Evolutionary conservation across 352 stramenopile species (phyloP), one percentile per base, ranked within the genome.

Genomic region (Halophytophthora polymorphica): DNA sequence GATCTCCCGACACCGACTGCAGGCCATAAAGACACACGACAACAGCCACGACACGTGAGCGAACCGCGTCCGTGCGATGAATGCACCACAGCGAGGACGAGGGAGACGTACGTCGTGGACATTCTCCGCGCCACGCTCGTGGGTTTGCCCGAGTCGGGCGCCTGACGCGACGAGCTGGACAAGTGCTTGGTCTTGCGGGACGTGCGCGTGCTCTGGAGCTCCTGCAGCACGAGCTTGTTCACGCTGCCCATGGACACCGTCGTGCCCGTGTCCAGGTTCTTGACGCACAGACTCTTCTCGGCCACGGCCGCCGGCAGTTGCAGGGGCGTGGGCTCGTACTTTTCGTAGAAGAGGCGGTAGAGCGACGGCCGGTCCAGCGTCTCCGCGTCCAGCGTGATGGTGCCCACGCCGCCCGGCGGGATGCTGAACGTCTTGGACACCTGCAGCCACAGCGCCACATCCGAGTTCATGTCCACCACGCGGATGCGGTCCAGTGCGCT

Each of bases 261-360:
- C 14, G 68, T 86, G 19, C 84, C 82, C 2, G 69, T 91, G 63
- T 95, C 81, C 28, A 95, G 48, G 45, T 95, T 92, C 51, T 81
- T 90, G 48, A 93, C 82, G 33, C 77, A 86, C 29, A 95, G 73
- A 14, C 61, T 73, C 34, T 78, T 81, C 63, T 91, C 81, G 17
- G 69, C 64, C 14, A 83, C 71, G 15, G 79, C 69, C 0, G 51
- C 33, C 8, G 79, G 73, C 17, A 90, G 46, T 18, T 80, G 64
- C 35, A 89, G 64, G 0, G 77, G 81, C 33, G 69, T 88, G 1
- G 82, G 80, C 60, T 91, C 77, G 39, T 95, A 93, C 56, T 93
- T 92, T 33, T 95, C 84, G 53, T 93, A 93, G 42, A 92, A 87
- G 37, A 95, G 83, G 48, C 81, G 80, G 69, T 92, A 95, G 19